Evolutionary conservation across 768 basidiomycete species (phyloP).

Genomic region (Boletus huronensis): DNA sequence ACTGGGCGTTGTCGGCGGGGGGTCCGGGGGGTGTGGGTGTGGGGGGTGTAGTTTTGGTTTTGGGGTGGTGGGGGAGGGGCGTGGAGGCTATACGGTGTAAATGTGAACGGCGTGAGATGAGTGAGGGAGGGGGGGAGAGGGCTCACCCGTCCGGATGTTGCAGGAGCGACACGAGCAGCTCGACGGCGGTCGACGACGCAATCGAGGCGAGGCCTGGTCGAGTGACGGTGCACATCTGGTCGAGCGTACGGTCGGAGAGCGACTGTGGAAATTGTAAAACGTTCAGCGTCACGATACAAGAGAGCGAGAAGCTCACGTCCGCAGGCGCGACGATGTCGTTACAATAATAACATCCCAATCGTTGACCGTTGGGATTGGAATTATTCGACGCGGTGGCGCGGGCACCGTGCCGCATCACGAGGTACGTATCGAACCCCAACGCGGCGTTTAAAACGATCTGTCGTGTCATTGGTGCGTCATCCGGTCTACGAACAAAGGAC

Average conservation of each 20-base stretch:
- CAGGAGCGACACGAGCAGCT: constrained; percentile 81
- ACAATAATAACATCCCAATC: constrained; percentile 95
- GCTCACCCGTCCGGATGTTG: constrained; percentile 87
- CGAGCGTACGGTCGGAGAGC: constrained; percentile 85
- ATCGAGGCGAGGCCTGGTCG: constrained; percentile 92
- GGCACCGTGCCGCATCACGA: constrained; percentile 95
- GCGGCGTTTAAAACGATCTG: constrained; percentile 94
- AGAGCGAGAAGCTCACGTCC: constrained; percentile 56
- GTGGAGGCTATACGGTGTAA: constrained; percentile 35
- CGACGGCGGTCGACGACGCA: constrained; percentile 88
- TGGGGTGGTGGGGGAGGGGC: too few relatives aligned
- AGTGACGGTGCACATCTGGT: constrained; percentile 99
- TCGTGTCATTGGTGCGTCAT: not conserved
- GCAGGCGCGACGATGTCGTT: constrained; percentile 97
- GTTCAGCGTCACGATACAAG: not conserved
- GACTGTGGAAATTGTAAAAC: constrained; percentile 35
- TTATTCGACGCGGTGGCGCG: constrained; percentile 35
- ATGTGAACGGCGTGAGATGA: not conserved
- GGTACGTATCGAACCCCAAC: constrained; percentile 90
- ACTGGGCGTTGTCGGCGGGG: too few relatives aligned
- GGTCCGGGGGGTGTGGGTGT: too few relatives aligned
- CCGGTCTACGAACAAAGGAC: not conserved
- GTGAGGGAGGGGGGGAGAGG: too few relatives aligned
- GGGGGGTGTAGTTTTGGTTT: too few relatives aligned
- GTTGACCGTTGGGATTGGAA: constrained; percentile 23